phyloP scores from a whole-genome alignment of 1,139 yeast species.

The Saccharomyces hybrid region DNA sequence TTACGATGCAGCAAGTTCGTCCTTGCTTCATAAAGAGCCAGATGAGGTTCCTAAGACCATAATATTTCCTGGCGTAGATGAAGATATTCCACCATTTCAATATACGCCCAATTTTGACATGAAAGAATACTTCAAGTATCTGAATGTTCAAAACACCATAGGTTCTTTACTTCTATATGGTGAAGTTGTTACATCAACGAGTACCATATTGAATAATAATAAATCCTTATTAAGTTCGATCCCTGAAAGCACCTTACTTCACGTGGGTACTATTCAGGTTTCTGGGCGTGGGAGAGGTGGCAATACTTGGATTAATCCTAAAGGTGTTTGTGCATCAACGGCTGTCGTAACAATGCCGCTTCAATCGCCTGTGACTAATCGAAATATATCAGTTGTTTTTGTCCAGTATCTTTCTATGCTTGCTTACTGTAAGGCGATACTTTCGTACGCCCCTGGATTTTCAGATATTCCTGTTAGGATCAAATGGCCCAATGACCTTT shows the following conservation, averaged over 20 bases:
- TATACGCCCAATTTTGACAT: conserved; percentile 71
- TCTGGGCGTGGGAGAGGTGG: conserved; percentile 94
- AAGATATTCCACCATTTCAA: conserved; percentile 40
- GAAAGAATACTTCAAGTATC: conserved; percentile 43
- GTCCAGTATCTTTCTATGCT: conserved; percentile 80
- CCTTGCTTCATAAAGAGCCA: conserved; percentile 40
- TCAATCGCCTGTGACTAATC: conserved; percentile 30
- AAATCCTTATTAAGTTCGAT: conserved; percentile 42
- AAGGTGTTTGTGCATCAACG: conserved; percentile 83
- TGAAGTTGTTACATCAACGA: conserved; percentile 88
- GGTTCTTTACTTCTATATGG: conserved; percentile 70
- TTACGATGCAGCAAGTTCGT: conserved; percentile 32
- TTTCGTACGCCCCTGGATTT: conserved; percentile 58
- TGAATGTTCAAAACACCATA: conserved; percentile 40
- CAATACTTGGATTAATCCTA: conserved; percentile 91
- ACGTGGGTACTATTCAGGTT: conserved; percentile 72
- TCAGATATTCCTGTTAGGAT: conserved; percentile 70
- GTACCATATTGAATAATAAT: conserved; percentile 68
- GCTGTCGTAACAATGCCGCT: conserved; percentile 56
- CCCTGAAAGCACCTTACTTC: conserved; percentile 26
- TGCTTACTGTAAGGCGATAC: conserved; percentile 74
- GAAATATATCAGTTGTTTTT: conserved; percentile 53
- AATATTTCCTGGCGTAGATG: conserved; percentile 30
- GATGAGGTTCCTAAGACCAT: conserved; percentile 49
- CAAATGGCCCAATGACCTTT: conserved; percentile 97